Conservation (phyloP, 1,284 basidiomycete species). For the Marasmius sp. region DNA sequence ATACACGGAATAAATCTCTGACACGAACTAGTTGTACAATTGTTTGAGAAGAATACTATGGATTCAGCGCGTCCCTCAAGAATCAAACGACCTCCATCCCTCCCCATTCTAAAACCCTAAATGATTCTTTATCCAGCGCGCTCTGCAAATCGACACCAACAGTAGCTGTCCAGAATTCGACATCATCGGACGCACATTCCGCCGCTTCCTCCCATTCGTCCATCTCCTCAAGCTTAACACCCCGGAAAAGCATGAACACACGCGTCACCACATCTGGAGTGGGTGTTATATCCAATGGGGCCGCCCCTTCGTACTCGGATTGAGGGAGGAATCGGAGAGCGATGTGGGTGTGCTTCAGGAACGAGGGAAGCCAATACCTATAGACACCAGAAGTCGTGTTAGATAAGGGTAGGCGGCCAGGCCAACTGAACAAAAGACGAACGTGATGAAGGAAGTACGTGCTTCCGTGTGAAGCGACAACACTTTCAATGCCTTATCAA, state of each 20-base stretch:
- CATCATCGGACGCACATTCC: constrained; percentile 1
- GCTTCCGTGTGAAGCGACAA: constrained; percentile 15
- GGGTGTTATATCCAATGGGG: constrained; percentile 35
- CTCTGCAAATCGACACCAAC: constrained; percentile 23
- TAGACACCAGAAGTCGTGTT: neutral
- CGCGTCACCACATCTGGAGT: constrained; percentile 41
- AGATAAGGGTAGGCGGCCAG: neutral
- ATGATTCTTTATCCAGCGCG: constrained; percentile 18
- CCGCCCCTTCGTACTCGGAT: constrained; percentile 38
- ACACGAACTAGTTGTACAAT: too few relatives aligned
- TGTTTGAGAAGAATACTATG: too few relatives aligned
- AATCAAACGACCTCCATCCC: constrained; percentile 26
- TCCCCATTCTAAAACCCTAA: constrained; percentile 35
- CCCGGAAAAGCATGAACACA: constrained; percentile 47
- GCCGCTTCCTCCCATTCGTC: neutral
- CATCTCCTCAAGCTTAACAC: constrained; percentile 19
- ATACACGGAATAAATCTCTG: too few relatives aligned
- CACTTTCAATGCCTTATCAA: constrained; percentile 7
- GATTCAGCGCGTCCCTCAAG: too few relatives aligned
- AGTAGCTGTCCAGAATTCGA: constrained; percentile 18
- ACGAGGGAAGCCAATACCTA: constrained; percentile 41
- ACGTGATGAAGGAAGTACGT: constrained; percentile 13
- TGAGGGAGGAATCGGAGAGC: constrained; percentile 45
- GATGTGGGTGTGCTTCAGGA: constrained; percentile 37
- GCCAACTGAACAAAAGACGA: neutral